Conservation (phyloP, 2,329 filamentous ascomycete genomes). For the Proliferodiscus dingleyae region DNA sequence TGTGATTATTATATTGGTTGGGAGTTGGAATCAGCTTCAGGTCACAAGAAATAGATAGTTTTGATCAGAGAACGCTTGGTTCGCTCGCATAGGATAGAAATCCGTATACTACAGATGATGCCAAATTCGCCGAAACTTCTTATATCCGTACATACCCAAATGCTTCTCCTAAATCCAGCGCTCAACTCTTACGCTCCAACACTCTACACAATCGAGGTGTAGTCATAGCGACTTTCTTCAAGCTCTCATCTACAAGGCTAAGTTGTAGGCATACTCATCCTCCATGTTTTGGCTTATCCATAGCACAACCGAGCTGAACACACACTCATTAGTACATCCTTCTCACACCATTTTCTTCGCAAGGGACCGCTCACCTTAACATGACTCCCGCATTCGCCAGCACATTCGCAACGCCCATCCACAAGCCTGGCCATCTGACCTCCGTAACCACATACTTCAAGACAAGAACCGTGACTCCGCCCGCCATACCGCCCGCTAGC, state of each 20-base stretch:
- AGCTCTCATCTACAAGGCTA: constrained; percentile 45
- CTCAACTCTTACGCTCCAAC: background rate
- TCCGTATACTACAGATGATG: constrained; percentile 8
- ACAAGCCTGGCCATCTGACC: constrained; percentile 54
- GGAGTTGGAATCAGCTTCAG: too few species aligned
- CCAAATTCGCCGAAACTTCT: background rate
- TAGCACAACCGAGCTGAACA: constrained; percentile 53
- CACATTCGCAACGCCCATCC: constrained; percentile 64
- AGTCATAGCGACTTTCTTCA: background rate
- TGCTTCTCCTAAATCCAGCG: background rate
- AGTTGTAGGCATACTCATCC: constrained; percentile 65
- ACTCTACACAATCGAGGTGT: background rate
- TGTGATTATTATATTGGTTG: too few species aligned
- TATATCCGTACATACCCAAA: constrained; percentile 1
- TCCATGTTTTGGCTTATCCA: constrained; percentile 71
- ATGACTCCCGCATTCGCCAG: constrained; percentile 60
- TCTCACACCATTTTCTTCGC: background rate
- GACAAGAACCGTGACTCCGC: constrained; percentile 63
- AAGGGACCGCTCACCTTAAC: constrained; percentile 43
- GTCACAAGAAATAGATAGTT: too few species aligned
- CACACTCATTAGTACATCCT: constrained; percentile 12
- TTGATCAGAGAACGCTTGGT: too few species aligned
- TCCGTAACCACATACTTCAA: constrained; percentile 57
- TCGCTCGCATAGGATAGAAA: background rate
- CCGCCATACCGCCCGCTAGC: constrained; percentile 63